A percentile compares a stretch with the other conserved stretches of the same genome.
phyloP scores from a whole-genome alignment of 306 rosid species.

The Acacia crassicarpa region DNA sequence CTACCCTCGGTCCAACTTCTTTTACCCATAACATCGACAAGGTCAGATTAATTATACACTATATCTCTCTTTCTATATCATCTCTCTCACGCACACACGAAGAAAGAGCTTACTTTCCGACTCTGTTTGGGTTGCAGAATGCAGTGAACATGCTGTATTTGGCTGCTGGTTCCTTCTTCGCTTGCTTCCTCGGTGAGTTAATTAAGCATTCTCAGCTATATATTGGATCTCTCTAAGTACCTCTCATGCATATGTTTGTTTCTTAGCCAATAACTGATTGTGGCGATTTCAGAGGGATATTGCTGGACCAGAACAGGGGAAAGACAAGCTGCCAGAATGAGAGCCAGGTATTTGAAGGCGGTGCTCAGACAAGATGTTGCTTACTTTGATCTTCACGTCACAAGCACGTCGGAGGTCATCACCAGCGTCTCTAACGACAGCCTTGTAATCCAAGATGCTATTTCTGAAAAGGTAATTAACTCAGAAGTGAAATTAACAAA shows the following conservation, averaged over 20 bases:
- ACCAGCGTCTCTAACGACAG: slow-evolving; percentile 72
- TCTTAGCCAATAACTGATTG: neutral
- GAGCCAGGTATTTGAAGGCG: slow-evolving; percentile 70
- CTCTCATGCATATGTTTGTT: neutral
- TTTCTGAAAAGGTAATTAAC: slow-evolving; percentile 61
- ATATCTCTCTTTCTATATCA: no score
- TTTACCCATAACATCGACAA: slow-evolving; percentile 22
- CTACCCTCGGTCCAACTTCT: neutral
- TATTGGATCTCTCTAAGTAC: neutral
- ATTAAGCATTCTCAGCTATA: neutral
- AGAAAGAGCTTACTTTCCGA: neutral
- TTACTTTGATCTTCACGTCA: slow-evolving; percentile 74
- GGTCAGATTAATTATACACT: slow-evolving; percentile 10
- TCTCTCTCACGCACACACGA: no score
- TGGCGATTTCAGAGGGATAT: slow-evolving; percentile 55
- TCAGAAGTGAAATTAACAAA: no score
- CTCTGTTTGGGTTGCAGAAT: slow-evolving; percentile 46
- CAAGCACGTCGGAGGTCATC: slow-evolving; percentile 76
- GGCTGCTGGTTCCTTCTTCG: slow-evolving; percentile 51
- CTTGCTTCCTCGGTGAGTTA: slow-evolving; percentile 63
- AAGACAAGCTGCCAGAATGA: slow-evolving; percentile 78
- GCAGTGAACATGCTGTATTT: slow-evolving; percentile 61
- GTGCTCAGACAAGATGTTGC: slow-evolving; percentile 80
- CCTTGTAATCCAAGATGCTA: slow-evolving; percentile 68
- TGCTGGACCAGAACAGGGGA: slow-evolving; percentile 91